These are phyloP conservation scores for Carex pumila DNA, from an alignment of 176 grass and related monocot genomes.

Conservation along the genomic window DNA sequence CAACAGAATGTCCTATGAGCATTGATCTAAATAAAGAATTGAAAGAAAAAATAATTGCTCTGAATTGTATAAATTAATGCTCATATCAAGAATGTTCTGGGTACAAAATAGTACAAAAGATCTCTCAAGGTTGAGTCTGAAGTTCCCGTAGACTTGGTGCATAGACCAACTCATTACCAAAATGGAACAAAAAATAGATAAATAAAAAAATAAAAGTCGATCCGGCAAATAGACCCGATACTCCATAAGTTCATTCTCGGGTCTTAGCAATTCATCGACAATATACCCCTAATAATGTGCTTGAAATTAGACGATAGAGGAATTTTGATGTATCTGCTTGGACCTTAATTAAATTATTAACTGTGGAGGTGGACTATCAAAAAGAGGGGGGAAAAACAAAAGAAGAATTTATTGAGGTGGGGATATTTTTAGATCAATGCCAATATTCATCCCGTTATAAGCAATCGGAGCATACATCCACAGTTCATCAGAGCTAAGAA, in stretches of 20 bases:
- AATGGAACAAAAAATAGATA: constrained; percentile 12
- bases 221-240: constrained; percentile 1
- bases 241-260: neutral
- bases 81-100: neutral
- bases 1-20: neutral
- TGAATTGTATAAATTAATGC: constrained; percentile 9
- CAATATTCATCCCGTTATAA: constrained; percentile 73
- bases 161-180: neutral
- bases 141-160: constrained; percentile 18
- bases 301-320: neutral
- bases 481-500: constrained; percentile 66
- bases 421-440: constrained; percentile 51
- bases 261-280: neutral
- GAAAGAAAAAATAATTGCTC: neutral
- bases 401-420: constrained; percentile 25
- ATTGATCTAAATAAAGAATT: neutral
- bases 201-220: neutral
- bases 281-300: neutral
- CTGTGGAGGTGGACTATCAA: neutral
- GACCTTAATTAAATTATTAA: neutral
- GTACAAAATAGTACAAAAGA: constrained; percentile 1
- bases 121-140: neutral
- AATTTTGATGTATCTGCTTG: neutral
- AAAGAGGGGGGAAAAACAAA: neutral
- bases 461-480: constrained; percentile 87